Evolutionary conservation across 108 stramenopile genomes (phyloP).

Genomic region (Fistulifera pelliculosa): DNA sequence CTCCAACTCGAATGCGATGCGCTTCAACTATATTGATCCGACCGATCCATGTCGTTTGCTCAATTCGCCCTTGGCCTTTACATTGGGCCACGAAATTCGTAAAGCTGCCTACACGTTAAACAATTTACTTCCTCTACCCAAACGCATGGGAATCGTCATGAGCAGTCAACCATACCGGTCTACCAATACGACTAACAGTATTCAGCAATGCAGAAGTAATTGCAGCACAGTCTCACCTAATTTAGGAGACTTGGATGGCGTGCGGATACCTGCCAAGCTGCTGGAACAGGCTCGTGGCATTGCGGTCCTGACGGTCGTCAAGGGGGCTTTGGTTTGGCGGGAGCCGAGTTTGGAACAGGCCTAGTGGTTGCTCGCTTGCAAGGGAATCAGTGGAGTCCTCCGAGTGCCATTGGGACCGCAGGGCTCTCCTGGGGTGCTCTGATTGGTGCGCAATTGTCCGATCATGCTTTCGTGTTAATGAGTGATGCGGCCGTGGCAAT

Average conservation of each 20-base stretch:
- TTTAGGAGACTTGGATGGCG: slow-evolving; percentile 61
- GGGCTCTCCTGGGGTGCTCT: slow-evolving; percentile 85
- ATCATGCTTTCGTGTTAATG: slow-evolving; percentile 92
- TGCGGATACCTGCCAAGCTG: slow-evolving; percentile 66
- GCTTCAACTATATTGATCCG: slow-evolving; percentile 80
- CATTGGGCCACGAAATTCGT: slow-evolving; percentile 83
- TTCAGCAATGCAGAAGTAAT: slow-evolving; percentile 36
- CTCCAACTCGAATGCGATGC: slow-evolving; percentile 67
- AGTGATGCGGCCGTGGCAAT: slow-evolving; percentile 85
- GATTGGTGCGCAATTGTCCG: slow-evolving; percentile 74
- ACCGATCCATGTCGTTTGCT: slow-evolving; percentile 46
- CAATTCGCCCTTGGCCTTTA: slow-evolving; percentile 81
- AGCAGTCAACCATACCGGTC: not conserved
- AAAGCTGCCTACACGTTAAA: slow-evolving; percentile 82
- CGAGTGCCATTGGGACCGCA: slow-evolving; percentile 76
- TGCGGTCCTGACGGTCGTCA: slow-evolving; percentile 71
- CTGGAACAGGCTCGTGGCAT: slow-evolving; percentile 71
- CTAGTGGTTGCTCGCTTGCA: slow-evolving; percentile 67
- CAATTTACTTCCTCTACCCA: slow-evolving; percentile 66
- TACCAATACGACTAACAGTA: not conserved
- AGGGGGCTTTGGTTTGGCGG: slow-evolving; percentile 81
- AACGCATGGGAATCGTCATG: slow-evolving; percentile 27
- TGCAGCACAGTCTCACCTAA: slow-evolving; percentile 51
- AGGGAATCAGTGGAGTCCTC: slow-evolving; percentile 72
- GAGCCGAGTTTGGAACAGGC: slow-evolving; percentile 84